A percentile compares a stretch with the other conserved stretches of the same genome.
phyloP scores from a whole-genome alignment of 2,329 filamentous ascomycete genomes.

The Alternaria incomplexa region DNA sequence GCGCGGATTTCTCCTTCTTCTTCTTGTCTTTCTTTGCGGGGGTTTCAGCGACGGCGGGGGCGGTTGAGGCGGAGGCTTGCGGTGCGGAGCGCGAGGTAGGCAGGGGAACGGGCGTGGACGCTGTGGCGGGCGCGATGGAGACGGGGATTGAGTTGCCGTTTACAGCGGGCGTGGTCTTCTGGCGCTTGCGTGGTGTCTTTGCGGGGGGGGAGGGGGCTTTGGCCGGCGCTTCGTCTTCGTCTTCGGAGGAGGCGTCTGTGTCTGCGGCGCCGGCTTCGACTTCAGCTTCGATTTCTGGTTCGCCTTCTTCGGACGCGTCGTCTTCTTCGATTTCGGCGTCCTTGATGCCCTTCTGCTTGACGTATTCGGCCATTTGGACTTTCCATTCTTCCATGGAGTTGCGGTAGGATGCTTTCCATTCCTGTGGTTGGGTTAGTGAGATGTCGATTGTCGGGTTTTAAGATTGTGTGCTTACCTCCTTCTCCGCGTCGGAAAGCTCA shows the following conservation, averaged over 20 bases:
- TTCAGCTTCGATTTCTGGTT: constrained; percentile 41
- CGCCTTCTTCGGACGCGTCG: constrained; percentile 29
- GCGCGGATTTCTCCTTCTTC: constrained; percentile 38
- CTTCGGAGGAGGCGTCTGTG: constrained; percentile 50
- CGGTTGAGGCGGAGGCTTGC: constrained; percentile 18
- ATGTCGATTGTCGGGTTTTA: not conserved
- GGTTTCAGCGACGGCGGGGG: constrained; percentile 18
- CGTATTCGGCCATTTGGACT: constrained; percentile 62
- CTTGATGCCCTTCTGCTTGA: constrained; percentile 52
- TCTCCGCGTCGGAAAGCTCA: constrained; percentile 75
- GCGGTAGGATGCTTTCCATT: constrained; percentile 59
- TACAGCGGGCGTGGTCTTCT: constrained; percentile 39
- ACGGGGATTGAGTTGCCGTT: constrained; percentile 28
- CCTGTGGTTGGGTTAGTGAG: constrained; percentile 21
- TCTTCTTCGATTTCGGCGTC: constrained; percentile 53
- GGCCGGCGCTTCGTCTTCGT: constrained; percentile 41
- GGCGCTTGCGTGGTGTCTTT: constrained; percentile 49
- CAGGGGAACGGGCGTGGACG: constrained; percentile 34
- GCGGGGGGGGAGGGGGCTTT: constrained; percentile 45
- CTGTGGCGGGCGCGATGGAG: constrained; percentile 23
- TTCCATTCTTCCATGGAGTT: constrained; percentile 61
- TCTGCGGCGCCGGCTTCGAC: constrained; percentile 43
- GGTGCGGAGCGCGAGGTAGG: constrained; percentile 23
- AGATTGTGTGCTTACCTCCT: constrained; percentile 59
- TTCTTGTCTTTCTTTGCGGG: constrained; percentile 45